These are phyloP conservation scores for Gyromitra esculenta DNA, from an alignment of 2,329 filamentous ascomycete genomes.

Conservation along the genomic window DNA sequence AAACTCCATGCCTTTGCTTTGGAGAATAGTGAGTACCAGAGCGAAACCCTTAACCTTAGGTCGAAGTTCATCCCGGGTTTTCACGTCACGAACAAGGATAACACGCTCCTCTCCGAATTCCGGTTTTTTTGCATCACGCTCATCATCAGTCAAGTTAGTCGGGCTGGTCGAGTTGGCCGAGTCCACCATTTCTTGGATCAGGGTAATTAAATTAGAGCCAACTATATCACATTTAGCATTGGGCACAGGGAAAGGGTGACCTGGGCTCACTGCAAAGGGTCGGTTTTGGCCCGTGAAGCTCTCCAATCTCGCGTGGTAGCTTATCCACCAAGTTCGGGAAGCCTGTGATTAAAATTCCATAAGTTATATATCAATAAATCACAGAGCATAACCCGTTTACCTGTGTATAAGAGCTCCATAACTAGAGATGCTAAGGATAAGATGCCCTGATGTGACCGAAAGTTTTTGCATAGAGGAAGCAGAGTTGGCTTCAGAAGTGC, in stretches of 20 bases:
- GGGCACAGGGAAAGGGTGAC: background rate
- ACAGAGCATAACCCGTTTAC: conserved; percentile 39
- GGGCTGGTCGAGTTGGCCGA: background rate
- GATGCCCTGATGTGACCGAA: conserved; percentile 60
- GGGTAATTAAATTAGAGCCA: background rate
- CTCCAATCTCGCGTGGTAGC: conserved; percentile 45
- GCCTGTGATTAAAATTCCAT: conserved; percentile 17
- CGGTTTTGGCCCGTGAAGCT: conserved; percentile 45
- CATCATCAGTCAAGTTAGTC: no score
- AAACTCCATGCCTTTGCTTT: conserved; percentile 61
- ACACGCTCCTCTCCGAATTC: conserved; percentile 59
- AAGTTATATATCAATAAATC: conserved; percentile 21
- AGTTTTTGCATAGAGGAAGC: conserved; percentile 59
- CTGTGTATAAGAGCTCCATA: conserved; percentile 57
- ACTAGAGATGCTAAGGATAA: conserved; percentile 58
- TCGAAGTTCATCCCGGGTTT: conserved; percentile 55
- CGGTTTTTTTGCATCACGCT: background rate
- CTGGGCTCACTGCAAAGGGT: conserved; percentile 34
- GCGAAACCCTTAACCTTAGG: conserved; percentile 56
- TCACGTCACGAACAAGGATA: conserved; percentile 59
- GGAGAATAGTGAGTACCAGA: conserved; percentile 59
- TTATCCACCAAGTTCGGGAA: conserved; percentile 51
- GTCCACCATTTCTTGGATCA: background rate
- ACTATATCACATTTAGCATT: conserved; percentile 30
- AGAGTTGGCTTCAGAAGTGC: conserved; percentile 50